Conservation (phyloP, 805 yeast genomes). For the Metschnikowia lunata region DNA sequence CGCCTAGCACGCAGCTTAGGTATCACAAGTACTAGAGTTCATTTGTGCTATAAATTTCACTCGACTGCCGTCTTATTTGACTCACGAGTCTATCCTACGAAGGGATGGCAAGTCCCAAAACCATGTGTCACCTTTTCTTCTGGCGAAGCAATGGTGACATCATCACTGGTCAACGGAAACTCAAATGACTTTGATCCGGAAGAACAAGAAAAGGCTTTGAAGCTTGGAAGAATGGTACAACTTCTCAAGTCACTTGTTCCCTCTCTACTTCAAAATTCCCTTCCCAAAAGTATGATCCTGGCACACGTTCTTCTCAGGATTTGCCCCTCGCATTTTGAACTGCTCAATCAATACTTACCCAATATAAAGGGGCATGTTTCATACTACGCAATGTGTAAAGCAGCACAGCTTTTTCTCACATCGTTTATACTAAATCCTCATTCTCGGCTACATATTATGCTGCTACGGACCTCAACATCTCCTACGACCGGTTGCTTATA, state of each 20-base stretch:
- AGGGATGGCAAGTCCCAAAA: no score
- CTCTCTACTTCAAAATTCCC: conserved; percentile 39
- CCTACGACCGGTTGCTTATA: conserved; percentile 31
- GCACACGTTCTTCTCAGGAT: conserved; percentile 48
- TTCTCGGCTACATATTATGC: conserved; percentile 49
- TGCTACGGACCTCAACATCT: conserved; percentile 30
- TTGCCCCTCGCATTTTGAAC: conserved; percentile 48
- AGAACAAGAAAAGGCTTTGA: conserved; percentile 38
- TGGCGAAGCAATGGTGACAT: no score
- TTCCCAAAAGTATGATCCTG: conserved; percentile 44
- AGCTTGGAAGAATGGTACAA: conserved; percentile 52
- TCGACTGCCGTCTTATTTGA: no score
- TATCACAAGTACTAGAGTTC: no score
- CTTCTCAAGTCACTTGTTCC: conserved; percentile 49
- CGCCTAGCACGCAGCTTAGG: no score
- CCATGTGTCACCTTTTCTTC: no score
- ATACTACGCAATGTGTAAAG: conserved; percentile 53
- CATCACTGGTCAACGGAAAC: no score
- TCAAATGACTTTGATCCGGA: background rate
- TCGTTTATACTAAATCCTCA: conserved; percentile 53
- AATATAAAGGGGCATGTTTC: conserved; percentile 50
- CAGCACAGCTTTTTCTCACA: conserved; percentile 50
- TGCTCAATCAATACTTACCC: conserved; percentile 48
- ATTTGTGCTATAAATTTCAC: no score
- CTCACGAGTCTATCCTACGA: no score